phyloP scores from a whole-genome alignment of 768 basidiomycete species.

The Zangia roseola region DNA sequence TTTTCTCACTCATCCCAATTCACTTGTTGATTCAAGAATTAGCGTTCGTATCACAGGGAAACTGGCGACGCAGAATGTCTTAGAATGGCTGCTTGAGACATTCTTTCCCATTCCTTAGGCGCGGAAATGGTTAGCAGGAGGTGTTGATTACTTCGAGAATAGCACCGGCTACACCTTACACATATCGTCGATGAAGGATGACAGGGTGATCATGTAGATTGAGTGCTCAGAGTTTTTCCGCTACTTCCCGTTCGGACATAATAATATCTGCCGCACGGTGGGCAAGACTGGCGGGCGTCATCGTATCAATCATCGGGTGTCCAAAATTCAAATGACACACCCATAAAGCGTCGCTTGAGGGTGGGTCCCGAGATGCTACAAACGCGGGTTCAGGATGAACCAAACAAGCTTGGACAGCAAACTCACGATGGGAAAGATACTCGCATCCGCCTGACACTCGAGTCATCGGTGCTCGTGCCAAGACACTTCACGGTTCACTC shows the following conservation, averaged over 20 bases:
- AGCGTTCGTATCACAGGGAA: too few species aligned
- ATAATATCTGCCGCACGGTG: constrained; percentile 11
- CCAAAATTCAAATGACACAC: background rate
- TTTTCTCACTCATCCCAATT: too few species aligned
- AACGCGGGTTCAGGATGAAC: background rate
- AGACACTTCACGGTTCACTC: background rate
- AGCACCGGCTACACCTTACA: too few species aligned
- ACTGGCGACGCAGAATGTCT: too few species aligned
- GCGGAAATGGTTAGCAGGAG: too few species aligned
- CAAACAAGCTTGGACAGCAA: background rate
- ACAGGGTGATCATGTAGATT: too few species aligned
- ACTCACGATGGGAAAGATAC: constrained; percentile 18
- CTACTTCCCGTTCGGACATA: background rate
- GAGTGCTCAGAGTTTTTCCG: too few species aligned
- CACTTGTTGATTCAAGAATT: too few species aligned
- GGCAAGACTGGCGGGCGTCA: constrained; percentile 3
- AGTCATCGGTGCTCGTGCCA: background rate
- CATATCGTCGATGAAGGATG: too few species aligned
- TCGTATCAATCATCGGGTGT: background rate
- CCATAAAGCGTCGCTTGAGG: constrained; percentile 22
- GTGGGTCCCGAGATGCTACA: constrained; percentile 15
- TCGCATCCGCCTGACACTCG: constrained; percentile 17
- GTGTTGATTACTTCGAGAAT: too few species aligned
- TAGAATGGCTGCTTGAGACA: too few species aligned
- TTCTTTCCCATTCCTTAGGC: too few species aligned